phyloP scores from a whole-genome alignment of 23 red algal species.

The Agarophyton chilense region DNA sequence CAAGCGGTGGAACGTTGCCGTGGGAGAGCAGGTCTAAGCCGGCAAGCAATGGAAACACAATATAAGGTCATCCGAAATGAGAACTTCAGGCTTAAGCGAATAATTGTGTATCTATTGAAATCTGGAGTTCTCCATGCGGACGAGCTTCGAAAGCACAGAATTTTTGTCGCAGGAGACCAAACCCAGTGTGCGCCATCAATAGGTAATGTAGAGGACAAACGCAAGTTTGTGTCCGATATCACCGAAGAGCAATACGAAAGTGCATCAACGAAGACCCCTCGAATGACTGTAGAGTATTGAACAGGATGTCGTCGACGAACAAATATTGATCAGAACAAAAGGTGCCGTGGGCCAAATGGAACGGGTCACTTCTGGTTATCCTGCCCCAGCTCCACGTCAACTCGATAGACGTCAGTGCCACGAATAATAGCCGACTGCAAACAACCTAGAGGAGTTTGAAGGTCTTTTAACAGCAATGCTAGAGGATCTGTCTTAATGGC shows the following conservation, averaged over 20 bases:
- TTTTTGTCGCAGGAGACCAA: background rate
- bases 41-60: background rate
- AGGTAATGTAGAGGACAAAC: too few relatives aligned
- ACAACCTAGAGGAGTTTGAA: conserved; percentile 19
- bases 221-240: background rate
- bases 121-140: background rate
- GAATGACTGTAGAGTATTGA: too few relatives aligned
- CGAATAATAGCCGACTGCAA: conserved; percentile 1
- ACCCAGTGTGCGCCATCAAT: background rate
- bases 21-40: background rate
- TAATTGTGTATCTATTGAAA: background rate
- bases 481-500: background rate
- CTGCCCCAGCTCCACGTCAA: background rate
- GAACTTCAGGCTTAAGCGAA: conserved; percentile 1
- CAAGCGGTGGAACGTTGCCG: background rate
- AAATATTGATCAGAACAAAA: background rate
- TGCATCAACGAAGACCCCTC: too few relatives aligned
- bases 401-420: background rate
- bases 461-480: background rate
- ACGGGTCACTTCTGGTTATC: background rate
- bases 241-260: background rate
- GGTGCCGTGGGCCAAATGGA: background rate
- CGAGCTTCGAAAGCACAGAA: background rate
- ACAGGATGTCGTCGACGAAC: background rate
- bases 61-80: background rate